Conservation (phyloP, 1,284 basidiomycete species). For the Rhodofomes roseus region DNA sequence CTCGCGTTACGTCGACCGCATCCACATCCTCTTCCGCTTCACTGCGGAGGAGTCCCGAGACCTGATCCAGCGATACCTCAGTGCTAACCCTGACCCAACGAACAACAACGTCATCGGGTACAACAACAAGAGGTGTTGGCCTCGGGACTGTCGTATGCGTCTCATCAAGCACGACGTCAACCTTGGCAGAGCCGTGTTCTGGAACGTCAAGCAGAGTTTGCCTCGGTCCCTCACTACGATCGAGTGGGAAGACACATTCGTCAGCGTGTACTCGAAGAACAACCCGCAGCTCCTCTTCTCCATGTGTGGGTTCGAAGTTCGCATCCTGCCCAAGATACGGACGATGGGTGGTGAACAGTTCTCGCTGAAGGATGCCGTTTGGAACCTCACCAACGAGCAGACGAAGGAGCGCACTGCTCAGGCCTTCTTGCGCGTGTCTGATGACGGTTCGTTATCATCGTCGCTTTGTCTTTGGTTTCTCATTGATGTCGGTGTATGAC, state of each 20-base stretch:
- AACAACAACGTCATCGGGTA: constrained; percentile 99
- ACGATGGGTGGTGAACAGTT: constrained; percentile 96
- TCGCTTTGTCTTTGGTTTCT: background rate
- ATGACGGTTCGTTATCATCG: constrained; percentile 58
- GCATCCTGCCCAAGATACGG: constrained; percentile 93
- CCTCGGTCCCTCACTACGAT: constrained; percentile 97
- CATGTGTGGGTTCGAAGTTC: constrained; percentile 97
- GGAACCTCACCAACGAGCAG: constrained; percentile 95
- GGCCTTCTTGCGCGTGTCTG: constrained; percentile 95
- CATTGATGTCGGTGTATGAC: constrained; percentile 7
- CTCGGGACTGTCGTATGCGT: constrained; percentile 97
- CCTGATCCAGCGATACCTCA: constrained; percentile 96
- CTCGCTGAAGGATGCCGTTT: constrained; percentile 94
- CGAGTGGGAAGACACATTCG: constrained; percentile 98
- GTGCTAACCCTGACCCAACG: constrained; percentile 96
- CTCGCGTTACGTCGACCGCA: constrained; percentile 89
- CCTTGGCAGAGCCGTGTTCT: constrained; percentile 95
- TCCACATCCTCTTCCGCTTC: constrained; percentile 97
- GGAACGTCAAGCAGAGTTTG: constrained; percentile 98
- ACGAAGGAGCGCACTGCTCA: constrained; percentile 98
- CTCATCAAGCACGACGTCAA: constrained; percentile 99
- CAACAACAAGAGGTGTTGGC: constrained; percentile 99
- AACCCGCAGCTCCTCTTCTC: constrained; percentile 98
- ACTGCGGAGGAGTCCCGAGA: constrained; percentile 97
- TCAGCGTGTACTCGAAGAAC: constrained; percentile 95